Conservation (phyloP, 1,139 yeast species). For the Hemisphaericaspora xylofermentans region DNA sequence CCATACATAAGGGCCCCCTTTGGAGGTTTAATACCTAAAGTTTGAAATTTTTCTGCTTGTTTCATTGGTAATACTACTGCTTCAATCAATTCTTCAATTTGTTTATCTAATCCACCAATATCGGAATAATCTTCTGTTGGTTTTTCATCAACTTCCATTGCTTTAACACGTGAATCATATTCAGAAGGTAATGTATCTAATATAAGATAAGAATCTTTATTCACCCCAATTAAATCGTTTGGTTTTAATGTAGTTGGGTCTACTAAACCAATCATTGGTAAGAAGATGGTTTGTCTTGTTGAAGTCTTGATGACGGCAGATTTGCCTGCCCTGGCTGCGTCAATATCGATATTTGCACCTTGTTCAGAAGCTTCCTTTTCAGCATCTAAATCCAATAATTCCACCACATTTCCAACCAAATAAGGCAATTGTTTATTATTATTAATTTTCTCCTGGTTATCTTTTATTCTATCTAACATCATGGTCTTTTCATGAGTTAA, state of each 20-base stretch:
- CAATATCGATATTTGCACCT: conserved; percentile 94
- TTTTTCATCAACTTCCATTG: conserved; percentile 99
- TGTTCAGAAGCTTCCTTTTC: conserved; percentile 87
- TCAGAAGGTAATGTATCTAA: conserved; percentile 95
- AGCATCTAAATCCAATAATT: conserved; percentile 81
- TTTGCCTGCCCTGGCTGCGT: conserved; percentile 90
- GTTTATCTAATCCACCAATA: conserved; percentile 97
- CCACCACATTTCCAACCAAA: conserved; percentile 96
- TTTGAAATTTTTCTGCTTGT: conserved; percentile 93
- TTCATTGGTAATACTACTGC: conserved; percentile 99
- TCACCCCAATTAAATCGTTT: conserved; percentile 95
- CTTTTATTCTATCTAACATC: conserved; percentile 92
- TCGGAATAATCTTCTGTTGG: conserved; percentile 97
- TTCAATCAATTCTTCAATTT: conserved; percentile 95
- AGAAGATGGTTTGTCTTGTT: conserved; percentile 93
- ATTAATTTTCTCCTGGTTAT: conserved; percentile 93
- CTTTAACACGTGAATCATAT: conserved; percentile 95
- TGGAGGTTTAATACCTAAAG: conserved; percentile 92
- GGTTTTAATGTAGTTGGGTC: conserved; percentile 88
- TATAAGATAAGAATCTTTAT: conserved; percentile 91
- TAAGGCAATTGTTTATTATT: conserved; percentile 95
- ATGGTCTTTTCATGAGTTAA: conserved; percentile 88
- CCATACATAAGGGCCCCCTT: conserved; percentile 99
- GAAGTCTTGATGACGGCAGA: conserved; percentile 97
- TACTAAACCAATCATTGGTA: conserved; percentile 94